A percentile compares a stretch with the other conserved stretches of the same genome.
Evolutionary conservation across 768 basidiomycete genomes (phyloP).

Genomic region (Lactarius tabidus): DNA sequence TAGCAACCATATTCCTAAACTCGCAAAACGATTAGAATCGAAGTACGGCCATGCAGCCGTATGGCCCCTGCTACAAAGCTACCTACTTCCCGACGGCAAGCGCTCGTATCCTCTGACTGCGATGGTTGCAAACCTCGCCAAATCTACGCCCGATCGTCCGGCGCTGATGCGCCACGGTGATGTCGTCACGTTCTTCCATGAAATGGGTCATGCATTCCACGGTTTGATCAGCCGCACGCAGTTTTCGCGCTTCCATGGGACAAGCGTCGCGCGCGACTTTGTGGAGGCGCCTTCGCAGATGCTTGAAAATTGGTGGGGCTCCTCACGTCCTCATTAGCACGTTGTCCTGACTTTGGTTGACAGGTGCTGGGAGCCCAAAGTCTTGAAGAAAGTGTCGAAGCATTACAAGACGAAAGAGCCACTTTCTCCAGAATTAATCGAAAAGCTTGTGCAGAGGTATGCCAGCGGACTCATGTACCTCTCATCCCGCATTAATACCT

Average conservation of each 20-base stretch:
- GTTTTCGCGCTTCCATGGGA: constrained; percentile 79
- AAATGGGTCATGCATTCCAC: constrained; percentile 61
- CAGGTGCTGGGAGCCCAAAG: constrained; percentile 80
- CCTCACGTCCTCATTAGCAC: background rate
- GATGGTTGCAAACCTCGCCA: constrained; percentile 91
- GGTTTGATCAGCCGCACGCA: constrained; percentile 62
- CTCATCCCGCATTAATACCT: background rate
- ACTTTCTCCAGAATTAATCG: constrained; percentile 66
- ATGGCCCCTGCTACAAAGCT: constrained; percentile 71
- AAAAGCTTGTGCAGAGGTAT: constrained; percentile 76
- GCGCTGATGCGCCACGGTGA: constrained; percentile 86
- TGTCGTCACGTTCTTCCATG: constrained; percentile 90
- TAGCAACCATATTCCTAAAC: background rate
- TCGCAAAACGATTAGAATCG: constrained; percentile 40
- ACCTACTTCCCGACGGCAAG: constrained; percentile 49
- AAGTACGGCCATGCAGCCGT: constrained; percentile 89
- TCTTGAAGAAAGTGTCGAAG: constrained; percentile 72
- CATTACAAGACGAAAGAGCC: constrained; percentile 75
- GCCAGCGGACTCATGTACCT: constrained; percentile 11
- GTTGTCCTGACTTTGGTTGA: background rate
- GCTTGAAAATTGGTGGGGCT: constrained; percentile 77
- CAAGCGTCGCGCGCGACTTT: constrained; percentile 74
- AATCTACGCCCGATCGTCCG: constrained; percentile 73
- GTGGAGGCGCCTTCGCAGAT: constrained; percentile 91
- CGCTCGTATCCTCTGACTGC: constrained; percentile 71